Evolutionary conservation across 495 filamentous ascomycete species (phyloP), one percentile per base, ranked within the genome.

Genomic region (Astrothelium macrocarpum): DNA sequence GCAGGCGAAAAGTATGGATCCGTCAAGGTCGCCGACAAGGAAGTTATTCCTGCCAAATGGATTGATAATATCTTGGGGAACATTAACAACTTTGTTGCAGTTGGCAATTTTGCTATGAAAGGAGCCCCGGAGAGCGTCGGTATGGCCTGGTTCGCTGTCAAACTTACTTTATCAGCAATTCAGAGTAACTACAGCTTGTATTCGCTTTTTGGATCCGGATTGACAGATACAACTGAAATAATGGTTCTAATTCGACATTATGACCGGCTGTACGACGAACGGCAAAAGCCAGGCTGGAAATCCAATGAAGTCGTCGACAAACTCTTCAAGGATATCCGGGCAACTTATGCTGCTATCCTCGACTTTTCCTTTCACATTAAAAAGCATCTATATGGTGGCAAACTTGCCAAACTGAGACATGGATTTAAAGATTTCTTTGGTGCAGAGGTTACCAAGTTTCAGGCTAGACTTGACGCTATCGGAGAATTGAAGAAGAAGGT

Each of bases 91-190:
- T 65, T 65, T 42, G 42, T 65, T 26, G 31, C 20, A 9, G 59
- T 65, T 31, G 59, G 58, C 16, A 61, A 65, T 39, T 61, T 45
- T 45, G 63, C 63, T 7, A 65, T 61, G 63, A 36, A 60, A 31
- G 63, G 63, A 3, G 63, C 63, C 20, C 63, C 63, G 1, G 63
- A 65, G 34, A 65, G 63, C 53, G 63, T 65, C 18, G 63, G 63
- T 11, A 42, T 65, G 59, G 63, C 63, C 7, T 65, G 63, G 63
- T 61, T 65, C 32, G 63, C 63, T 25, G 63, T 65, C 5, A 65
- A 61, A 39, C 32, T 60, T 7, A 53, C 42, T 18, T 39, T 65
- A 23, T 53, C 34, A 5, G 63, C 63, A 14, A 65, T 65, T n/a
- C 59, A 65, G 42, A 53, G 36, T 25, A 65, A 65, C 59, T 65